phyloP scores from a whole-genome alignment of 768 basidiomycete species.

The Hirschioporus abietinus region DNA sequence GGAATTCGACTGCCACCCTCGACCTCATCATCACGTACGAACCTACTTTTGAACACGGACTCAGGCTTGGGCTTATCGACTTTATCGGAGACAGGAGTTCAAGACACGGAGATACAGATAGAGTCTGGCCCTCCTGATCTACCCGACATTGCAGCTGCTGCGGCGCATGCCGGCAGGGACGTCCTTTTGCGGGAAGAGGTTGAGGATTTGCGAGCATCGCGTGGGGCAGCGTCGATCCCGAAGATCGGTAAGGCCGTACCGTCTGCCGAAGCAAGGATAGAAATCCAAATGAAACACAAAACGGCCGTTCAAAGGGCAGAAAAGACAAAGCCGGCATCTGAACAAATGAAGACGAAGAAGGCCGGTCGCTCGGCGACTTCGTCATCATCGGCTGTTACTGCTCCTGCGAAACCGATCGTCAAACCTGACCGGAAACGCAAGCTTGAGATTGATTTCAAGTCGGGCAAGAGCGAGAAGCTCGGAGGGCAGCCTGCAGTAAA shows the following conservation, averaged over 20 bases:
- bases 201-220: neutral
- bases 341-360: neutral
- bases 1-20: neutral
- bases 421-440: neutral
- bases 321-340: neutral
- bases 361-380: neutral
- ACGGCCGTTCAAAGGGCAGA: neutral
- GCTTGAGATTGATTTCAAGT: neutral
- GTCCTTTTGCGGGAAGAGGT: neutral
- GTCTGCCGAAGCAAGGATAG: neutral
- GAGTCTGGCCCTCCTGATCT: neutral
- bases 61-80: neutral
- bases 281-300: neutral
- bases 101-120: neutral
- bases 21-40: neutral
- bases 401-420: neutral
- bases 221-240: neutral
- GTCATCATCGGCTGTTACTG: neutral
- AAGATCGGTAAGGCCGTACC: neutral
- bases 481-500: neutral
- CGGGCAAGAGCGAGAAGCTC: neutral
- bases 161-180: slow-evolving; percentile 1
- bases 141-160: neutral
- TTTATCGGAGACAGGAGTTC: neutral
- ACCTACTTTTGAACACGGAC: neutral